phyloP scores from a whole-genome alignment of 2,329 filamentous ascomycete species.

The Simplicillium aogashimaense region DNA sequence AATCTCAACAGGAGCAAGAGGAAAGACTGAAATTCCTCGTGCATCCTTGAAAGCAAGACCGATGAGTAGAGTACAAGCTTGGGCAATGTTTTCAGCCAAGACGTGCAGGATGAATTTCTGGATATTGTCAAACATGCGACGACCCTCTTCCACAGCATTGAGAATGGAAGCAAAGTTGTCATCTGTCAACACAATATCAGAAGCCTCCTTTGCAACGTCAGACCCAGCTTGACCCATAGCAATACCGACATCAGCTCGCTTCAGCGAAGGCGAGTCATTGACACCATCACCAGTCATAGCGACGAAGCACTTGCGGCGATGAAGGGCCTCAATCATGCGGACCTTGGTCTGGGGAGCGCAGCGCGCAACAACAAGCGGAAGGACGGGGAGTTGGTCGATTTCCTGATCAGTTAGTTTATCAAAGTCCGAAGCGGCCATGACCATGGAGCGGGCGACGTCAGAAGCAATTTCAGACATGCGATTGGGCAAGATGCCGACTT shows the following conservation, averaged over 20 bases:
- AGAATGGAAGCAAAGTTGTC: conserved; percentile 66
- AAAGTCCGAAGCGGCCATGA: conserved; percentile 59
- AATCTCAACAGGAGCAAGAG: conserved; percentile 63
- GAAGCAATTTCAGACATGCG: conserved; percentile 39
- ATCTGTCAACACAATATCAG: conserved; percentile 59
- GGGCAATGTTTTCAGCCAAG: conserved; percentile 58
- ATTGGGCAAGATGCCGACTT: conserved; percentile 51
- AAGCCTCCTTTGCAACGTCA: conserved; percentile 61
- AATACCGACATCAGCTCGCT: conserved; percentile 57
- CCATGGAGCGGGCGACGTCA: conserved; percentile 48
- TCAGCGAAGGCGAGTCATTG: conserved; percentile 57
- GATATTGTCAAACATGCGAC: conserved; percentile 64
- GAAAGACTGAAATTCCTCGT: conserved; percentile 56
- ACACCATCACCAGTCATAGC: conserved; percentile 63
- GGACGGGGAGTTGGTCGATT: conserved; percentile 49
- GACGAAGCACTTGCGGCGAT: conserved; percentile 49
- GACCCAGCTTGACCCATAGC: conserved; percentile 60
- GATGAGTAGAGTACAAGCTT: conserved; percentile 58
- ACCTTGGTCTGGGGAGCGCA: conserved; percentile 61
- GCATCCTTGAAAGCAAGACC: conserved; percentile 61
- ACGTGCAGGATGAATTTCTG: conserved; percentile 63
- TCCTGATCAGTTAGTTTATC: conserved; percentile 54
- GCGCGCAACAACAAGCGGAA: conserved; percentile 56
- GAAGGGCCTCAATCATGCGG: conserved; percentile 60
- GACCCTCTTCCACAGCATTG: conserved; percentile 60